Percentiles rank a stretch among this genome's conserved stretches.
phyloP scores from a whole-genome alignment of 352 stramenopile species.

The Discostella stelligera region DNA sequence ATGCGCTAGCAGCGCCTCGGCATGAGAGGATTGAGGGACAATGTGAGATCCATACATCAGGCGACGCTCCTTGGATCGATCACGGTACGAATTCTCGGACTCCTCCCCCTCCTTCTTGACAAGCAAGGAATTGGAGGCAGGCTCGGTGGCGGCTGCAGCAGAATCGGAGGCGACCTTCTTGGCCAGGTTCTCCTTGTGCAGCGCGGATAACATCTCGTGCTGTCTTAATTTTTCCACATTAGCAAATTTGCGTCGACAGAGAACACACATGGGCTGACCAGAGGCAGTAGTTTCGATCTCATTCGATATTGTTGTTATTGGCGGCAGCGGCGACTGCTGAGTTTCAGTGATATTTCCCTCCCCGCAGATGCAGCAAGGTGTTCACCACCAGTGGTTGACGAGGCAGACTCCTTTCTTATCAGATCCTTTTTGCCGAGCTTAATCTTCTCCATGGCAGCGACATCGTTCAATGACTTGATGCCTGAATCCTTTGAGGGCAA shows the following conservation, averaged over 20 bases:
- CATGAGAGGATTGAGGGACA: constrained; percentile 17
- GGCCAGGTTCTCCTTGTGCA: constrained; percentile 77
- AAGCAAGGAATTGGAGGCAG: background rate
- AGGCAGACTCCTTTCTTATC: constrained; percentile 12
- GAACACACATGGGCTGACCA: constrained; percentile 70
- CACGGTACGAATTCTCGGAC: constrained; percentile 45
- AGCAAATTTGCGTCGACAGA: constrained; percentile 76
- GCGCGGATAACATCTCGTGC: constrained; percentile 67
- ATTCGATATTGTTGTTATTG: background rate
- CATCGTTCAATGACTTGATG: constrained; percentile 21
- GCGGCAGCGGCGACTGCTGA: background rate
- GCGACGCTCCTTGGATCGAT: constrained; percentile 70
- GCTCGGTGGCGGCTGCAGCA: constrained; percentile 8
- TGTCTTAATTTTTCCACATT: constrained; percentile 63
- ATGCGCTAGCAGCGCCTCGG: constrained; percentile 39
- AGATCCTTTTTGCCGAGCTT: constrained; percentile 44
- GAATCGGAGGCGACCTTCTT: constrained; percentile 46
- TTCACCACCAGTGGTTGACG: constrained; percentile 1
- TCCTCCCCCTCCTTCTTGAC: constrained; percentile 7
- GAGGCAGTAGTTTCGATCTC: constrained; percentile 37
- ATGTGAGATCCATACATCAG: constrained; percentile 53
- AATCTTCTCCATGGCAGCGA: constrained; percentile 30
- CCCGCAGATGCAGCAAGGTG: background rate
- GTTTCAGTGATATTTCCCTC: constrained; percentile 3
- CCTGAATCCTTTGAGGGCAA: constrained; percentile 15